Base-by-base conservation (phyloP, 352 stramenopile genomes). In the Pythium pyrilobum region DNA sequence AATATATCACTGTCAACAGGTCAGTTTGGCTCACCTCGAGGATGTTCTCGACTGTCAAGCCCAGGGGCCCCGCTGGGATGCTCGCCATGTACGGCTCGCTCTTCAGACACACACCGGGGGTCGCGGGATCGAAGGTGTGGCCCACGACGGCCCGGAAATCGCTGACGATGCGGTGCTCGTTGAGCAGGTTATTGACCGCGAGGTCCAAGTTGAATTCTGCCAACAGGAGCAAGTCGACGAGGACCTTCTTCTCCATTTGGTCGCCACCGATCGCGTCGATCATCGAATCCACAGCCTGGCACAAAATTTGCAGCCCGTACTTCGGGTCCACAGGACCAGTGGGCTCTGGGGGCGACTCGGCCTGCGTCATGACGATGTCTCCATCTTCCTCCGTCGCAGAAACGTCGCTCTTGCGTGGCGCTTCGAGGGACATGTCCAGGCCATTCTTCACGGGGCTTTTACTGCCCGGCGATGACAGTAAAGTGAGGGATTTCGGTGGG, bases 11-110 rank as follows among this genome's bases (percentile, higher is more conserved):
- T 21, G 24, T 13, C 11, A 47, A n/a, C n/a, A n/a, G n/a, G n/a
- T n/a, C n/a, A n/a, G n/a, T n/a, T n/a, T n/a, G n/a, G 12, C 66
- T 20, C 57, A 84, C 71, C 69, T 94, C 84, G 9, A 92, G 47
- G 25, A 93, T 90, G 31, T 95, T 95, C 52, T 95, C 85, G n/a
- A 95, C 85, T 1, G 85, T 95, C 23, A 95, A 70, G 18, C 85
- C 85, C 27, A 95, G 66, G 2, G 85, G 81, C 1, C 85, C 85
- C 1, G 81, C 67, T n/a, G 85, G 85, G 56, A 95, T 90, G 5
- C 69, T 83, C 12, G 79, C 82, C 9, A 65, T 44, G 38, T 95
- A 95, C 13, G 75, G 62, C 5, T 75, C 74, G 13, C 54, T 69
- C 24, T 72, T 71, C 64, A 85, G 79, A 29, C 74, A 74, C 27